Conservation (phyloP, 208 protist genomes). For the Wallacemonas collosoma region DNA sequence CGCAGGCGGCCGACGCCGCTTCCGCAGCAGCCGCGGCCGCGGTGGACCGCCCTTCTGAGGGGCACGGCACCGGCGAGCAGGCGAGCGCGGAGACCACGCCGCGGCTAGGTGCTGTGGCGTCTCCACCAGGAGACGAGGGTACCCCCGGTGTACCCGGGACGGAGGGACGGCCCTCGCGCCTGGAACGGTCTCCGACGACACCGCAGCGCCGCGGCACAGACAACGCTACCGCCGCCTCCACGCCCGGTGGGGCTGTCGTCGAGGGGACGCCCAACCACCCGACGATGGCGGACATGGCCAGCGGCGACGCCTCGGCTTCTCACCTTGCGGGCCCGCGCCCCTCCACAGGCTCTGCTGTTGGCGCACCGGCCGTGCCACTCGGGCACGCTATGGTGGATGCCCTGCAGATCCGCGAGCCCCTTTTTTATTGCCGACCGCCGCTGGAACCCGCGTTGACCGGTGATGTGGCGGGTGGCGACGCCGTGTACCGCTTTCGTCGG, state of each 20-base stretch:
- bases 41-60: too few species aligned
- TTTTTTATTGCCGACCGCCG: slow-evolving; percentile 10
- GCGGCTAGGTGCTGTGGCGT: too few species aligned
- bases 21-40: background rate
- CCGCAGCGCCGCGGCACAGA: too few species aligned
- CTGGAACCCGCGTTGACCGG: slow-evolving; percentile 5
- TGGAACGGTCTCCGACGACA: too few species aligned
- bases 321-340: background rate
- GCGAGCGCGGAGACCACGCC: too few species aligned
- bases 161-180: too few species aligned
- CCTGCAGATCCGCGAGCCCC: slow-evolving; percentile 2
- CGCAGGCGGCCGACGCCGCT: background rate
- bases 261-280: slow-evolving; percentile 3
- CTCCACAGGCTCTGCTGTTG: slow-evolving; percentile 10
- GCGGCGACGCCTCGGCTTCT: background rate
- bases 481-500: background rate
- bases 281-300: background rate
- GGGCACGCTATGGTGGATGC: background rate
- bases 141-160: too few species aligned
- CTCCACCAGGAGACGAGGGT: too few species aligned
- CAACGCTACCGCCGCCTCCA: background rate
- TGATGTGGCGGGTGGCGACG: background rate
- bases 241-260: background rate
- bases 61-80: too few species aligned
- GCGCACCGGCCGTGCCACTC: background rate